Base-by-base conservation (phyloP, 1,284 basidiomycete species). In the Mycena sp. region DNA sequence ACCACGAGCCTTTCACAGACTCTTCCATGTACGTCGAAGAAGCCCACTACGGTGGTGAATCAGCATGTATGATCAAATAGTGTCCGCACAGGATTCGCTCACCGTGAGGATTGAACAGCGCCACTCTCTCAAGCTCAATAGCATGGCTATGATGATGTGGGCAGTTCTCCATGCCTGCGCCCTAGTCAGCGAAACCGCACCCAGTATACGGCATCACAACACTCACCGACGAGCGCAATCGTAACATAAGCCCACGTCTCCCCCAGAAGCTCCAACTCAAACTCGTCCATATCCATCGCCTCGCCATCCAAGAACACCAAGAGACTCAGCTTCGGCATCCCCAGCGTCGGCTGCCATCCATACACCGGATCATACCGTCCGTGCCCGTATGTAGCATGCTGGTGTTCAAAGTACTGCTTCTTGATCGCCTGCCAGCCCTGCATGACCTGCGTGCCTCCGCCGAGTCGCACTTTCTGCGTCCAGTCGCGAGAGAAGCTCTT, bases 211-310 rank as follows among this genome's bases (percentile, higher is more conserved):
- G 25, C 16, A 25, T 14, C 41, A 3, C 17, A 21, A 46, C 4
- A 46, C 44, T n/a, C 44, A 46, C 44, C 44, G 25, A 46, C 44
- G 21, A 46, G 44, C 44, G 44, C 44, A 46, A 46, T 46, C 44
- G 44, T 46, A 4, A 46, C 44, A 28, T 46, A 46, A 6, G 44
- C 44, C 44, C 44, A 46, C 23, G 44, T 46, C 44, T 26, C 44
- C 6, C 44, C 44, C 11, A 46, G 44, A 25, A 46, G 25, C 44
- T 46, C 44, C 23, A 46, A 25, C 25, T 46, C 44, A 46, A 46
- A 46, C 44, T 46, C 44, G 25, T 46, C 44, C 44, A 46, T 46
- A 46, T 46, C 44, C 44, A 28, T 28, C 44, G 44, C 44, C 25
- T 46, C 44, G 19, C 44, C 44, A 17, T 46, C 44, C 44, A 46